Conservation (phyloP, 768 basidiomycete species). For the Rhodotorula babjevae region DNA sequence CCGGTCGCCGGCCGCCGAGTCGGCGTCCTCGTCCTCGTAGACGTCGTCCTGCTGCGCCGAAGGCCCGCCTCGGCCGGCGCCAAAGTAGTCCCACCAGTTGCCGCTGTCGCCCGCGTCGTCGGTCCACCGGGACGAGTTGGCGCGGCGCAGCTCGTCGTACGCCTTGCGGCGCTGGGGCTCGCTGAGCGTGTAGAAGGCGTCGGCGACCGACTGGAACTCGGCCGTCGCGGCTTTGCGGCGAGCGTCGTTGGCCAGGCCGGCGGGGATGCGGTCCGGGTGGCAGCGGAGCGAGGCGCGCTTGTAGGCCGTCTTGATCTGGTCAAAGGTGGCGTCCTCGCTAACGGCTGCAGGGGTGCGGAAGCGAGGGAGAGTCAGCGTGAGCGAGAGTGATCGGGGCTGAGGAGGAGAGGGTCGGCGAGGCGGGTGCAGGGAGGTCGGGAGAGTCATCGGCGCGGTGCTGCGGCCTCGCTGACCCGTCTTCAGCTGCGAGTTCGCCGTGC, state of each 20-base stretch:
- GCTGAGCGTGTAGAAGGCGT: slow-evolving; percentile 31
- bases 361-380: neutral
- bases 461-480: too few relatives aligned
- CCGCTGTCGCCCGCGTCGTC: neutral
- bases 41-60: neutral
- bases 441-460: too few relatives aligned
- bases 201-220: slow-evolving; percentile 38
- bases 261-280: slow-evolving; percentile 39
- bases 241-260: slow-evolving; percentile 9
- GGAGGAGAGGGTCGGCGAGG: neutral
- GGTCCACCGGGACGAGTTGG: slow-evolving; percentile 10
- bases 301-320: slow-evolving; percentile 40
- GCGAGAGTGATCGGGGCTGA: neutral
- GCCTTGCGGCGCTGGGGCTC: slow-evolving; percentile 14
- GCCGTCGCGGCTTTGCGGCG: slow-evolving; percentile 23
- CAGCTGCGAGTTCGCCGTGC: too few relatives aligned
- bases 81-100: slow-evolving; percentile 20
- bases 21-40: neutral
- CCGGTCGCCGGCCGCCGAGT: slow-evolving; percentile 1
- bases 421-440: neutral
- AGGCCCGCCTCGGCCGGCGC: neutral
- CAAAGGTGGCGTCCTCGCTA: slow-evolving; percentile 1
- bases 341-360: slow-evolving; percentile 8
- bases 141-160: slow-evolving; percentile 21
- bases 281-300: slow-evolving; percentile 30